These are phyloP conservation scores for Tolypocladium inflatum DNA, from an alignment of 2,329 filamentous ascomycete genomes.

Conservation along the genomic window DNA sequence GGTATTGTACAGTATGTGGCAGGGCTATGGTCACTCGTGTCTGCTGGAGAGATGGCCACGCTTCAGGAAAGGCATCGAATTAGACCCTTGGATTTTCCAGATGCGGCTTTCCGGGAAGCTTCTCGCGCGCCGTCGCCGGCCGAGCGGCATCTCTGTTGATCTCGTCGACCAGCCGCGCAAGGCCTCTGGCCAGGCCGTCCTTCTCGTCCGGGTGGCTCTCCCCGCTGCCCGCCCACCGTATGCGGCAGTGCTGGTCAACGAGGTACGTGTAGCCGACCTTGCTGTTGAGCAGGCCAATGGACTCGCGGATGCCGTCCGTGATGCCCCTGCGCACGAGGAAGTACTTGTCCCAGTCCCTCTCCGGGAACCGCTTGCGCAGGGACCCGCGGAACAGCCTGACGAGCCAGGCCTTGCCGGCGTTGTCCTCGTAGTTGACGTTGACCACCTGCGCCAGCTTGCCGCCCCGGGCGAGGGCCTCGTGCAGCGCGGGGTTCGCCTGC, in stretches of 20 bases:
- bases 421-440: constrained; percentile 84
- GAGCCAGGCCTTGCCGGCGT: constrained; percentile 54
- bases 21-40: not conserved
- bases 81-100: constrained; percentile 13
- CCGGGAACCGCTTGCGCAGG: constrained; percentile 38
- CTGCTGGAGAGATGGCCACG: not conserved
- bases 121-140: constrained; percentile 23
- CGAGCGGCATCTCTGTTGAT: constrained; percentile 27
- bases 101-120: constrained; percentile 20
- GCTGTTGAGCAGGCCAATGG: constrained; percentile 67
- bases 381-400: constrained; percentile 46
- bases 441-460: constrained; percentile 59
- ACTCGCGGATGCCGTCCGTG: constrained; percentile 51
- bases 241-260: constrained; percentile 76
- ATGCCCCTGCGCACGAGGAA: constrained; percentile 51
- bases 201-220: constrained; percentile 55
- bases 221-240: constrained; percentile 88
- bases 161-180: constrained; percentile 54
- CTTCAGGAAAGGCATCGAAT: not conserved
- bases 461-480: constrained; percentile 46
- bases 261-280: constrained; percentile 94
- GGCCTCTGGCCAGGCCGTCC: constrained; percentile 54
- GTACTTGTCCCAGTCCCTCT: constrained; percentile 49
- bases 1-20: constrained; percentile 19
- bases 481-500: constrained; percentile 59